These are phyloP conservation scores for Parastagonospora avenae DNA, from an alignment of 2,329 filamentous ascomycete species.

Conservation along the genomic window DNA sequence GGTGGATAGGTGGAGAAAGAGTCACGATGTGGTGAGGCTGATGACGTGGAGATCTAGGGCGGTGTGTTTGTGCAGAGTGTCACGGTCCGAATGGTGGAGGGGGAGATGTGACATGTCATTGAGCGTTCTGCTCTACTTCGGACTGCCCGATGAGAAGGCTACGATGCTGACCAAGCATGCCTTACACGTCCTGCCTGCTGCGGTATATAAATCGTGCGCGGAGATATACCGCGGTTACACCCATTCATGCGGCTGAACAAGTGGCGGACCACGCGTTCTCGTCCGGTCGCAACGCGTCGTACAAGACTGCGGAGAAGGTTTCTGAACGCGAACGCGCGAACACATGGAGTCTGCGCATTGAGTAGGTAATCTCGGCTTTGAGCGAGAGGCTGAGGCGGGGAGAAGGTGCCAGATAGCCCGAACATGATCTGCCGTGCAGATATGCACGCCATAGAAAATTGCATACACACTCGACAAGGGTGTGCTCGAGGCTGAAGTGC, in stretches of 20 bases:
- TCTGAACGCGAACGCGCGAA: neutral
- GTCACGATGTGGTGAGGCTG: neutral
- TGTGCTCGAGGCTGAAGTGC: neutral
- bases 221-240: too few relatives aligned
- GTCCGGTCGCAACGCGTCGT: neutral
- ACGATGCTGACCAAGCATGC: too few relatives aligned
- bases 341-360: too few relatives aligned
- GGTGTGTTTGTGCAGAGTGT: neutral
- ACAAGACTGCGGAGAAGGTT: neutral
- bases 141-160: neutral
- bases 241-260: too few relatives aligned
- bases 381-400: conserved; percentile 4
- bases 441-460: conserved; percentile 1
- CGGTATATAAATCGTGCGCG: too few relatives aligned
- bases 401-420: conserved; percentile 2
- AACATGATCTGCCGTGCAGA: conserved; percentile 6
- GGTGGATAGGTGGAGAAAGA: neutral
- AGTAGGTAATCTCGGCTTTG: neutral
- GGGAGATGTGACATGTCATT: neutral
- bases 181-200: too few relatives aligned
- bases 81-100: neutral
- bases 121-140: neutral
- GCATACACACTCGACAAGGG: neutral
- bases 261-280: too few relatives aligned
- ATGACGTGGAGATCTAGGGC: neutral